Evolutionary conservation across 2,329 filamentous ascomycete species (phyloP).

Genomic region (Phialocephala sp.): DNA sequence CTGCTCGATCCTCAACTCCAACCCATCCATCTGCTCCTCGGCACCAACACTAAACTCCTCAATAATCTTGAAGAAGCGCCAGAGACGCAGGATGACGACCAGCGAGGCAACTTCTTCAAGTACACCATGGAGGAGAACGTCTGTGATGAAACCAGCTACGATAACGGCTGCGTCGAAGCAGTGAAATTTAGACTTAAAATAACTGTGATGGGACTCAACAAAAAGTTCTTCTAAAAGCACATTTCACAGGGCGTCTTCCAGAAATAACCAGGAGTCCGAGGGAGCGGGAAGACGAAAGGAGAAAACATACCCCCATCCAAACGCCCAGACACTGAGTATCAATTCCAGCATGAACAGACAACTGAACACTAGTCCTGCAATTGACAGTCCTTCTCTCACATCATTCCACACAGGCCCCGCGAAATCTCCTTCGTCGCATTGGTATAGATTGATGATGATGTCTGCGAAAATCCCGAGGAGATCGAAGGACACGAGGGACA

Average conservation of each 20-base stretch:
- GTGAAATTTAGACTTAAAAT: conserved; percentile 65
- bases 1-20: conserved; percentile 57
- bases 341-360: conserved; percentile 70
- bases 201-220: conserved; percentile 46
- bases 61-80: conserved; percentile 73
- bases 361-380: conserved; percentile 63
- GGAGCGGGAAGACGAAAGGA: background rate
- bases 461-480: conserved; percentile 58
- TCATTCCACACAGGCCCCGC: conserved; percentile 42
- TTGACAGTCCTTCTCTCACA: conserved; percentile 52
- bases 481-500: conserved; percentile 55
- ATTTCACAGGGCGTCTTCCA: background rate
- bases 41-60: conserved; percentile 70
- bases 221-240: background rate
- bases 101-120: conserved; percentile 69
- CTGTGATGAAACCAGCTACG: conserved; percentile 64
- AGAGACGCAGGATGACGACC: conserved; percentile 70
- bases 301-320: conserved; percentile 56
- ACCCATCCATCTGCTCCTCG: conserved; percentile 64
- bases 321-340: conserved; percentile 62
- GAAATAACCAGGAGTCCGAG: background rate
- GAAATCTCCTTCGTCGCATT: conserved; percentile 48
- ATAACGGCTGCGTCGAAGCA: conserved; percentile 69
- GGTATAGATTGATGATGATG: conserved; percentile 55
- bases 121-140: conserved; percentile 63